phyloP scores from a whole-genome alignment of 2,329 filamentous ascomycete genomes.

The Pleoardoris graminearum region DNA sequence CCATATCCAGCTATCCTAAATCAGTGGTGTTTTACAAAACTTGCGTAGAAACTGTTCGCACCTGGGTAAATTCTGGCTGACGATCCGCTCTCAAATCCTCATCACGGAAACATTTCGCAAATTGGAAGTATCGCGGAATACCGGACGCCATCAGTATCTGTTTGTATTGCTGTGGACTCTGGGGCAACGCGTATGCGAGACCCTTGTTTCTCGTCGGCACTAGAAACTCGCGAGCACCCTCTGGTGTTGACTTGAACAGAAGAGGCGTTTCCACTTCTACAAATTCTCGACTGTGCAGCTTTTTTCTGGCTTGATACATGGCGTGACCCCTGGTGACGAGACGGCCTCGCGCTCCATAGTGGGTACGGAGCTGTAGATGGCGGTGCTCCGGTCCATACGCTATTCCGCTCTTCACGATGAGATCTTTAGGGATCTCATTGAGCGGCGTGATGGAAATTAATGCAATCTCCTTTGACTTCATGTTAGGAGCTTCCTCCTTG shows the following conservation, averaged over 20 bases:
- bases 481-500: background rate
- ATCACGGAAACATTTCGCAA: conserved; percentile 92
- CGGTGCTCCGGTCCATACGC: conserved; percentile 74
- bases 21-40: conserved; percentile 8
- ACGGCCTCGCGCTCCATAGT: conserved; percentile 66
- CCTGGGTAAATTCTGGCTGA: conserved; percentile 95
- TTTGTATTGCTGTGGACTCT: conserved; percentile 98
- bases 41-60: conserved; percentile 40
- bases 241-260: conserved; percentile 95
- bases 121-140: conserved; percentile 81
- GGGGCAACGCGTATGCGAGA: conserved; percentile 84
- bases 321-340: conserved; percentile 71
- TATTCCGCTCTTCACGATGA: conserved; percentile 75
- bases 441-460: conserved; percentile 67
- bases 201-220: conserved; percentile 81
- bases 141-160: conserved; percentile 95
- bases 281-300: conserved; percentile 62
- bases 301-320: conserved; percentile 56
- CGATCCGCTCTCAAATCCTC: conserved; percentile 90
- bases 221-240: conserved; percentile 91
- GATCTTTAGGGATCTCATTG: conserved; percentile 73
- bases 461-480: conserved; percentile 59
- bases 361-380: conserved; percentile 83
- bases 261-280: conserved; percentile 88
- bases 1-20: conserved; percentile 73